Percentiles rank a stretch among this genome's conserved stretches.
Evolutionary conservation across 371 early-diverging fungal genomes (phyloP).

Genomic region (Syncephalis plumigaleata): DNA sequence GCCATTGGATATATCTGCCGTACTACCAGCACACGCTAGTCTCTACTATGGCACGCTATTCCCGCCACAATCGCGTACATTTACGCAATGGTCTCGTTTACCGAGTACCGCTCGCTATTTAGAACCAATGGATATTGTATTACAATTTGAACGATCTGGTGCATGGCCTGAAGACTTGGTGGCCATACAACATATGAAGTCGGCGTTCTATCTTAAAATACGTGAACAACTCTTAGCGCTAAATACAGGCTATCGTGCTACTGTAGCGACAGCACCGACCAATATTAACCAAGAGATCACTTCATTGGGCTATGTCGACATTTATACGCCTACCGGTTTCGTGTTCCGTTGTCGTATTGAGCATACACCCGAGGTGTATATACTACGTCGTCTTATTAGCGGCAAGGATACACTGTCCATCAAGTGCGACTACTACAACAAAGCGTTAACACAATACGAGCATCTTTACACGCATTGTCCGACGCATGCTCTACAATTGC

Average conservation of each 20-base stretch:
- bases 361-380: conserved; percentile 41
- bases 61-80: conserved; percentile 56
- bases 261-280: conserved; percentile 5
- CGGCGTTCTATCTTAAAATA: conserved; percentile 62
- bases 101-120: conserved; percentile 38
- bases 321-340: conserved; percentile 39
- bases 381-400: conserved; percentile 32
- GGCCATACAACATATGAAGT: conserved; percentile 80
- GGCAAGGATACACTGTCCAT: conserved; percentile 21
- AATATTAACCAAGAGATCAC: conserved; percentile 24
- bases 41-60: conserved; percentile 61
- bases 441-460: conserved; percentile 27
- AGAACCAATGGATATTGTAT: conserved; percentile 54
- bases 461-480: conserved; percentile 29
- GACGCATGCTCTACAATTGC: conserved; percentile 42
- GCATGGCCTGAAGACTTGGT: conserved; percentile 81
- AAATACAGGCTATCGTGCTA: conserved; percentile 10
- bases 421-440: conserved; percentile 21
- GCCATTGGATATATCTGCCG: conserved; percentile 54
- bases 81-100: conserved; percentile 13
- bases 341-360: conserved; percentile 60
- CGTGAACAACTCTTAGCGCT: conserved; percentile 24
- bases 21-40: conserved; percentile 41
- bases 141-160: conserved; percentile 67
- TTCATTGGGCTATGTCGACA: conserved; percentile 42